Percentiles rank a stretch among this genome's conserved stretches.
Evolutionary conservation across 495 filamentous ascomycete genomes (phyloP).

Genomic region (Cercophora sp.): DNA sequence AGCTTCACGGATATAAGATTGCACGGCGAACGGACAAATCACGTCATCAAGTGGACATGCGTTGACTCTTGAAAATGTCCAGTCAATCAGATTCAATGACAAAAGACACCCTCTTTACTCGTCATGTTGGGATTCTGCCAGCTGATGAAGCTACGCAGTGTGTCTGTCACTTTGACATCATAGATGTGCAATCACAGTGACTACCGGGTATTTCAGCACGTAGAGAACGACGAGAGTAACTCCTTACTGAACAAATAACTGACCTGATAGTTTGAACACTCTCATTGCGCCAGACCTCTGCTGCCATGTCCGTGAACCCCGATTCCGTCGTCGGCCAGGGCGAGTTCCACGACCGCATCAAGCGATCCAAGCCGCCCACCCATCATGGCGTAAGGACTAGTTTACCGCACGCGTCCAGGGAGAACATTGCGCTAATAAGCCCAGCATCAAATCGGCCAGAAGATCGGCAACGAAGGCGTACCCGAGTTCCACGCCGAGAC

Average conservation of each 20-base stretch:
- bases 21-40: not conserved
- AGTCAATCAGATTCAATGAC: not conserved
- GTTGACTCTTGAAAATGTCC: too few species aligned
- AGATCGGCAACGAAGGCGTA: constrained; percentile 53
- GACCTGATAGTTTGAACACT: too few species aligned
- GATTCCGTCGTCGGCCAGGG: constrained; percentile 54
- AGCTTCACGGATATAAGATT: not conserved
- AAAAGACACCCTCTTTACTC: not conserved
- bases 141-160: too few species aligned
- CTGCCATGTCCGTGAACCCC: constrained; percentile 55
- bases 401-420: too few species aligned
- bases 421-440: too few species aligned
- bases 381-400: constrained; percentile 57
- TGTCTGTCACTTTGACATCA: too few species aligned
- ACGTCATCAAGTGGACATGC: not conserved
- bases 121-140: too few species aligned
- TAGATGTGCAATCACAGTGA: too few species aligned
- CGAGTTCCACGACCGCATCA: constrained; percentile 51
- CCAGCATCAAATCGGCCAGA: constrained; percentile 47
- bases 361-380: constrained; percentile 48
- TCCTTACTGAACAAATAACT: too few species aligned
- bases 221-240: too few species aligned
- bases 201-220: too few species aligned
- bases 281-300: too few species aligned
- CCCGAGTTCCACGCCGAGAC: constrained; percentile 61